Evolutionary conservation across 1,284 basidiomycete species (phyloP).

Genomic region (Austroboletus sp.): DNA sequence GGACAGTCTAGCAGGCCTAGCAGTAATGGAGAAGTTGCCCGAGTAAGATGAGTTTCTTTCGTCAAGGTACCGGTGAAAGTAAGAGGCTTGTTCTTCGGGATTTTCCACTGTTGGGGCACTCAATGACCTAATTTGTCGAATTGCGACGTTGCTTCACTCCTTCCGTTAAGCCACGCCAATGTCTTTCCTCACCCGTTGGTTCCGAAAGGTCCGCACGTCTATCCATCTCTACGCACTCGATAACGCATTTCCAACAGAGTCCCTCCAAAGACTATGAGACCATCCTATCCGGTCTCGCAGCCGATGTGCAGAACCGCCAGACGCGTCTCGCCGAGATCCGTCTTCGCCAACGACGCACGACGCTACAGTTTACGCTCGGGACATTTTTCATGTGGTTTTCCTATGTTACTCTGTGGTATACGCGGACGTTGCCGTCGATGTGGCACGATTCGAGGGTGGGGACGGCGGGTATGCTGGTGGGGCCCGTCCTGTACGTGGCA

Average conservation of each 20-base stretch:
- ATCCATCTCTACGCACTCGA: not conserved
- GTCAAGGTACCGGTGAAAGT: no score
- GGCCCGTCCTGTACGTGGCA: conserved; percentile 71
- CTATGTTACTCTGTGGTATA: conserved; percentile 81
- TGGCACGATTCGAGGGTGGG: conserved; percentile 37
- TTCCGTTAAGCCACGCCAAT: conserved; percentile 9
- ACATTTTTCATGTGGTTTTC: conserved; percentile 74
- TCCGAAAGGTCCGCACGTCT: conserved; percentile 24
- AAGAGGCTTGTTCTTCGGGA: not conserved
- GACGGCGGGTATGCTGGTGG: conserved; percentile 57
- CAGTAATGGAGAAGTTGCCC: no score
- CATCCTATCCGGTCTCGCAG: conserved; percentile 55
- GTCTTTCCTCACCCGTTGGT: conserved; percentile 28
- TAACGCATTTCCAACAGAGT: conserved; percentile 8
- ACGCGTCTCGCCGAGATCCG: conserved; percentile 82
- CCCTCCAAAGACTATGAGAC: conserved; percentile 62
- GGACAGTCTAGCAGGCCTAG: no score
- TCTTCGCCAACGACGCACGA: conserved; percentile 75
- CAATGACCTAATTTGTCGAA: conserved; percentile 11
- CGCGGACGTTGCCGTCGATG: conserved; percentile 48
- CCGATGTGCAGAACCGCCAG: conserved; percentile 70
- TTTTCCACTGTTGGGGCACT: not conserved
- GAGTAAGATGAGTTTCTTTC: no score
- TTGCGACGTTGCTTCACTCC: conserved; percentile 2
- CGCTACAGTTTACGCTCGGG: conserved; percentile 76